Conservation (phyloP, 805 yeast genomes). For the Candida michaelii region DNA sequence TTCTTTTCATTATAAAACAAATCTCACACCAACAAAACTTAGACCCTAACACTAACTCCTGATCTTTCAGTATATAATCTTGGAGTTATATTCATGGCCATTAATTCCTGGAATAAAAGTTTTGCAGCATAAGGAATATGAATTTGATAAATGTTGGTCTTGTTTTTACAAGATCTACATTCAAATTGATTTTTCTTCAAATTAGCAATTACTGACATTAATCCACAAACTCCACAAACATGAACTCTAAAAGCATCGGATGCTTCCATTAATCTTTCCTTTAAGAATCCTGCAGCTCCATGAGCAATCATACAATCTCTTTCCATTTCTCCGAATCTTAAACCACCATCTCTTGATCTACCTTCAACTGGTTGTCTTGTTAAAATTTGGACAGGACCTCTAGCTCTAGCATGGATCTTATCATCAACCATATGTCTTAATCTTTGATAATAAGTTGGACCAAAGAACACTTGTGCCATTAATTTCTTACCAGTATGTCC, state of each 20-base stretch:
- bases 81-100: constrained; percentile 99
- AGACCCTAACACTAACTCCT: constrained; percentile 45
- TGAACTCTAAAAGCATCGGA: constrained; percentile 99
- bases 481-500: constrained; percentile 98
- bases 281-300: constrained; percentile 97
- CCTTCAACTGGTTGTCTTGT: constrained; percentile 99
- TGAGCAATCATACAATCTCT: constrained; percentile 99
- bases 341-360: constrained; percentile 98
- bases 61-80: constrained; percentile 93
- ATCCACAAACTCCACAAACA: constrained; percentile 97
- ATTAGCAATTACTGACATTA: constrained; percentile 97
- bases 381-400: constrained; percentile 97
- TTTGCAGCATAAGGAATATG: constrained; percentile 99
- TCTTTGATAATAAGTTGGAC: constrained; percentile 99
- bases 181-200: constrained; percentile 97
- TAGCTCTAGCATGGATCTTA: constrained; percentile 97
- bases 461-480: constrained; percentile 98
- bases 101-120: constrained; percentile 94
- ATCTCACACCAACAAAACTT: neutral
- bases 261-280: constrained; percentile 98
- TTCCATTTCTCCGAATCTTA: constrained; percentile 99
- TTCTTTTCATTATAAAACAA: neutral
- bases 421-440: constrained; percentile 99
- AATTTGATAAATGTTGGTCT: constrained; percentile 95
- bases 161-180: constrained; percentile 97